phyloP scores from a whole-genome alignment of 805 yeast genomes.

The Starmerella stigmatis region DNA sequence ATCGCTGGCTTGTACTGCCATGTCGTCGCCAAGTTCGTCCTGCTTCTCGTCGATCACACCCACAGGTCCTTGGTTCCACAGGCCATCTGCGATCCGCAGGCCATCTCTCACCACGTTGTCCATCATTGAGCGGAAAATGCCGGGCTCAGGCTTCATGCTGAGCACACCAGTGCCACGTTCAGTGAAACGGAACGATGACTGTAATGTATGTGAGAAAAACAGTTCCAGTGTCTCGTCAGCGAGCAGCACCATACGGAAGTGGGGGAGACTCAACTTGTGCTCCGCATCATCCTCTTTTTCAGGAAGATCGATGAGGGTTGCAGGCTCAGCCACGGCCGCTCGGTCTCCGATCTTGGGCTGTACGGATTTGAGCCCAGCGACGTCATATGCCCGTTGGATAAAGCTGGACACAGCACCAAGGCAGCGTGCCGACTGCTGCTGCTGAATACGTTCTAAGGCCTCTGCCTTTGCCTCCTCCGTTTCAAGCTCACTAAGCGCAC shows the following conservation, averaged over 20 bases:
- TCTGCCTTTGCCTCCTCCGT: slow-evolving; percentile 33
- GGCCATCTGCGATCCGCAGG: slow-evolving; percentile 78
- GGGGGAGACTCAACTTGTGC: slow-evolving; percentile 34
- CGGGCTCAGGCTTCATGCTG: slow-evolving; percentile 40
- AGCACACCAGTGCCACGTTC: slow-evolving; percentile 37
- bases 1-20: slow-evolving; percentile 28
- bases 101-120: slow-evolving; percentile 90
- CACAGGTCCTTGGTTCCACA: slow-evolving; percentile 52
- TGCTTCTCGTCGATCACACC: slow-evolving; percentile 22
- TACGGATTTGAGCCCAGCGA: slow-evolving; percentile 17
- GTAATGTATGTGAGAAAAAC: slow-evolving; percentile 60
- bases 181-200: slow-evolving; percentile 53
- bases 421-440: slow-evolving; percentile 42
- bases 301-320: slow-evolving; percentile 31
- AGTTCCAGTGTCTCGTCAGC: slow-evolving; percentile 91
- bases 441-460: slow-evolving; percentile 42
- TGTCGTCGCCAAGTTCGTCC: slow-evolving; percentile 27
- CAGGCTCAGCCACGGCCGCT: slow-evolving; percentile 26
- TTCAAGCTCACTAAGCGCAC: slow-evolving; percentile 30
- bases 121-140: slow-evolving; percentile 68
- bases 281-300: slow-evolving; percentile 13
- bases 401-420: slow-evolving; percentile 79
- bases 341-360: slow-evolving; percentile 14
- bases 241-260: slow-evolving; percentile 85
- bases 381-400: slow-evolving; percentile 73